Evolutionary conservation across 2,329 filamentous ascomycete species (phyloP).

Genomic region (Penicillium sp.): DNA sequence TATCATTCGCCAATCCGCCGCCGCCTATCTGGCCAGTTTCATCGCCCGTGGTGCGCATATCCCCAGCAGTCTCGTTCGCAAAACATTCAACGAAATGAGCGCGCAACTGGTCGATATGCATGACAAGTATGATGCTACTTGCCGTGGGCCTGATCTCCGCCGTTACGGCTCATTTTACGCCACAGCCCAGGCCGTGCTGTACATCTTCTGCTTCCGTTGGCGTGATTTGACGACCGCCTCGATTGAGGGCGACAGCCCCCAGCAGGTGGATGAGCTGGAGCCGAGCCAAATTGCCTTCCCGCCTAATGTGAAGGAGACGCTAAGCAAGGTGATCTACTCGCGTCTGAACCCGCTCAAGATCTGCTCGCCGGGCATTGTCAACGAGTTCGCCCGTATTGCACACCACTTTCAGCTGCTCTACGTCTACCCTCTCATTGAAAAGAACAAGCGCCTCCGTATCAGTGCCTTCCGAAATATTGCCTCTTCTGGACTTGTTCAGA

Average conservation of each 20-base stretch:
- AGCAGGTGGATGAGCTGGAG: conserved; percentile 58
- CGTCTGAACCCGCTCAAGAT: conserved; percentile 94
- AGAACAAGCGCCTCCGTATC: conserved; percentile 86
- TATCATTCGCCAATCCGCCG: conserved; percentile 78
- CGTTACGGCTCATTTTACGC: conserved; percentile 86
- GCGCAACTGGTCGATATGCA: conserved; percentile 76
- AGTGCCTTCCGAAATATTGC: conserved; percentile 62
- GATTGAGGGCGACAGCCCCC: conserved; percentile 57
- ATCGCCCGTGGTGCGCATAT: conserved; percentile 88
- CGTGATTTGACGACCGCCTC: conserved; percentile 74
- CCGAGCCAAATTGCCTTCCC: conserved; percentile 78
- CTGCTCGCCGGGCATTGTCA: conserved; percentile 85
- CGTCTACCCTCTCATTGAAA: conserved; percentile 83
- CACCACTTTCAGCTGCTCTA: conserved; percentile 87
- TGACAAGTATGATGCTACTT: conserved; percentile 70
- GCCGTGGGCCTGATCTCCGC: conserved; percentile 81
- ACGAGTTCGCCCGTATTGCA: conserved; percentile 86
- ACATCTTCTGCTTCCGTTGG: conserved; percentile 98
- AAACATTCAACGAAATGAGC: conserved; percentile 78
- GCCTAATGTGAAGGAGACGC: conserved; percentile 70
- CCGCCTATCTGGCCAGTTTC: conserved; percentile 92
- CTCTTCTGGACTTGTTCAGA: conserved; percentile 44
- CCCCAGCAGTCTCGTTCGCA: conserved; percentile 72
- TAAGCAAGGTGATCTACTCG: conserved; percentile 79
- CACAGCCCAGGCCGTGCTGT: conserved; percentile 83